A percentile compares a stretch with the other conserved stretches of the same genome.
phyloP scores from a whole-genome alignment of 352 stramenopile species.

The Globisporangium iwayamae region DNA sequence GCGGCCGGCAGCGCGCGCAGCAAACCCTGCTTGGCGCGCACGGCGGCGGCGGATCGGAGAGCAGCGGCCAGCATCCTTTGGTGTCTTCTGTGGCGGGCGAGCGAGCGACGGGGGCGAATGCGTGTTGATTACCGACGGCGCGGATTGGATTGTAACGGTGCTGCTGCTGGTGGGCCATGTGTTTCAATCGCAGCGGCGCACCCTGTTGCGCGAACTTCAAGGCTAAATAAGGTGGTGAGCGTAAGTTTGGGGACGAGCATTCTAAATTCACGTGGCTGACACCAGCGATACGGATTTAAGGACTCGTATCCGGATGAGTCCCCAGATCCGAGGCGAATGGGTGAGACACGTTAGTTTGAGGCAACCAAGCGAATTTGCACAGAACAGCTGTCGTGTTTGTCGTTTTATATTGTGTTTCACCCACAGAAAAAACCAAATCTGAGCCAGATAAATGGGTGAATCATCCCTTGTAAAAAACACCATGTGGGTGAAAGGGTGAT shows the following conservation, averaged over 20 bases:
- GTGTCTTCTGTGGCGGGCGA: neutral
- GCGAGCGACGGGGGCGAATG: neutral
- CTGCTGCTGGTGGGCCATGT: neutral
- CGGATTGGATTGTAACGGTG: constrained; percentile 1
- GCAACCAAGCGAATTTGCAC: neutral
- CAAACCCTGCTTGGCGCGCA: constrained; percentile 4
- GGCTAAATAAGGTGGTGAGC: neutral
- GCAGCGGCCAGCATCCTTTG: constrained; percentile 6
- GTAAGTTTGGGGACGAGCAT: neutral
- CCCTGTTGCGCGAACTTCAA: neutral
- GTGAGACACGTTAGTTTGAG: too few relatives aligned
- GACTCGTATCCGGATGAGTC: too few relatives aligned
- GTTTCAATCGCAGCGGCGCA: neutral
- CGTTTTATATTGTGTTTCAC: too few relatives aligned
- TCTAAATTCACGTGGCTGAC: too few relatives aligned
- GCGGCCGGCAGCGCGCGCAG: constrained; percentile 3
- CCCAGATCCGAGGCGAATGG: too few relatives aligned
- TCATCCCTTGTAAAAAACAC: neutral
- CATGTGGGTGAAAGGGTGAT: neutral
- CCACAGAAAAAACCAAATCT: too few relatives aligned
- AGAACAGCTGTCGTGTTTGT: neutral
- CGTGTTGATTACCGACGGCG: neutral
- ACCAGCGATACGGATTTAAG: too few relatives aligned
- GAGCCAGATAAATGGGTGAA: too few relatives aligned
- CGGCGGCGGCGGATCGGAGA: neutral